These are phyloP conservation scores for Endotrypanum monterogeii DNA, from an alignment of 208 protist genomes.

Conservation along the genomic window DNA sequence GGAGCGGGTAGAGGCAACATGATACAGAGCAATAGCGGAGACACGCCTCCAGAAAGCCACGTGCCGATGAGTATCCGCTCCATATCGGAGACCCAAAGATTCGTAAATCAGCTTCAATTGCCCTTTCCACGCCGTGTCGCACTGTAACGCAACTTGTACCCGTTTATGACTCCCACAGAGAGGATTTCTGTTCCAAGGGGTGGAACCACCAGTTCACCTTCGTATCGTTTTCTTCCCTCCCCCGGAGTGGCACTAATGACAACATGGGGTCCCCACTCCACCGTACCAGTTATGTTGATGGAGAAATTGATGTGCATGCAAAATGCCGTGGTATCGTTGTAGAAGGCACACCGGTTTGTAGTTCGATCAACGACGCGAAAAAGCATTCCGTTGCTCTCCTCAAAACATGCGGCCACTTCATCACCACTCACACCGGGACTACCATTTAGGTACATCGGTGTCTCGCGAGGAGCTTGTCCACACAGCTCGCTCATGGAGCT, in stretches of 20 bases:
- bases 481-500: background rate
- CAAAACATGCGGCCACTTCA: slow-evolving; percentile 26
- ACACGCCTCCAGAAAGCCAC: background rate
- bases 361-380: slow-evolving; percentile 55
- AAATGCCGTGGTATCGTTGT: slow-evolving; percentile 59
- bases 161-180: slow-evolving; percentile 23
- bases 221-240: slow-evolving; percentile 15
- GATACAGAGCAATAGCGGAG: background rate
- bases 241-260: slow-evolving; percentile 12
- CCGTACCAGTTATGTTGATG: slow-evolving; percentile 11
- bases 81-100: background rate
- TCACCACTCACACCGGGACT: slow-evolving; percentile 20
- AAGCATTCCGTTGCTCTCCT: slow-evolving; percentile 45
- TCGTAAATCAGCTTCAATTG: background rate
- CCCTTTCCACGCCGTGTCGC: slow-evolving; percentile 2
- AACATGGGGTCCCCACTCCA: slow-evolving; percentile 20
- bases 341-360: slow-evolving; percentile 49
- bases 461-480: background rate
- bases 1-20: background rate
- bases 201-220: slow-evolving; percentile 25
- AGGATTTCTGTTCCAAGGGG: slow-evolving; percentile 33
- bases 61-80: background rate
- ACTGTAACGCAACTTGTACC: slow-evolving; percentile 29
- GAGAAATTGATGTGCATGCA: slow-evolving; percentile 40
- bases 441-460: slow-evolving; percentile 31